Conservation (phyloP, 805 yeast genomes). For the Saturnispora sanitii region DNA sequence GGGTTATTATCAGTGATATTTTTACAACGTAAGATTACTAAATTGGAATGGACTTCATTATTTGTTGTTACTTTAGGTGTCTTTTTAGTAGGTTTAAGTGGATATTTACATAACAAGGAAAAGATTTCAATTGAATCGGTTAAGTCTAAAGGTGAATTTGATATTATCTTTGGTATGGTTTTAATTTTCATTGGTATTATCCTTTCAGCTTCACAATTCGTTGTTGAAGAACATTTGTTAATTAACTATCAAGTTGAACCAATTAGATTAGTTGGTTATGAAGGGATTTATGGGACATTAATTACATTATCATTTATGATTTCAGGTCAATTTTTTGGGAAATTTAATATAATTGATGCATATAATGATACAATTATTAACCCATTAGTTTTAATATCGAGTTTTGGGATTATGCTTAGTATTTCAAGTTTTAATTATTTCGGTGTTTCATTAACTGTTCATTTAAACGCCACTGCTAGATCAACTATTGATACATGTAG, state of each 20-base stretch:
- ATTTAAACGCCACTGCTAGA: slow-evolving; percentile 64
- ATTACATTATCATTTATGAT: slow-evolving; percentile 38
- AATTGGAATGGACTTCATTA: slow-evolving; percentile 60
- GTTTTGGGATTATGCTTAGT: slow-evolving; percentile 59
- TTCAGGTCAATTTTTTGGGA: slow-evolving; percentile 35
- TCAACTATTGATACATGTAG: slow-evolving; percentile 73
- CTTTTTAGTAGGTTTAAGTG: slow-evolving; percentile 63
- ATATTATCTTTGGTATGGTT: slow-evolving; percentile 44
- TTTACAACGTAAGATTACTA: slow-evolving; percentile 43
- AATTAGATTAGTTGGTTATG: slow-evolving; percentile 57
- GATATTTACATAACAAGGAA: slow-evolving; percentile 35
- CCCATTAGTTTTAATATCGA: slow-evolving; percentile 36
- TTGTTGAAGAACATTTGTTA: slow-evolving; percentile 63
- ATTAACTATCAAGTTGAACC: slow-evolving; percentile 46
- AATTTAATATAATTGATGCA: slow-evolving; percentile 46
- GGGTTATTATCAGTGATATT: slow-evolving; percentile 61
- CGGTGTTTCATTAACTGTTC: slow-evolving; percentile 59
- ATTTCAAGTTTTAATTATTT: slow-evolving; percentile 64
- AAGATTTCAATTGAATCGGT: too few species aligned
- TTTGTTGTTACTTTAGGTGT: slow-evolving; percentile 60
- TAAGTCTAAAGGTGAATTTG: too few species aligned
- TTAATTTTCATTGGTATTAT: slow-evolving; percentile 52
- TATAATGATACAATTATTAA: slow-evolving; percentile 39
- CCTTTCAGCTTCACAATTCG: slow-evolving; percentile 71
- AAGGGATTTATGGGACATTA: slow-evolving; percentile 56